A percentile compares a stretch with the other conserved stretches of the same genome.
phyloP scores from a whole-genome alignment of 192 early-diverging fungal genomes.

The Coemansia umbellata region DNA sequence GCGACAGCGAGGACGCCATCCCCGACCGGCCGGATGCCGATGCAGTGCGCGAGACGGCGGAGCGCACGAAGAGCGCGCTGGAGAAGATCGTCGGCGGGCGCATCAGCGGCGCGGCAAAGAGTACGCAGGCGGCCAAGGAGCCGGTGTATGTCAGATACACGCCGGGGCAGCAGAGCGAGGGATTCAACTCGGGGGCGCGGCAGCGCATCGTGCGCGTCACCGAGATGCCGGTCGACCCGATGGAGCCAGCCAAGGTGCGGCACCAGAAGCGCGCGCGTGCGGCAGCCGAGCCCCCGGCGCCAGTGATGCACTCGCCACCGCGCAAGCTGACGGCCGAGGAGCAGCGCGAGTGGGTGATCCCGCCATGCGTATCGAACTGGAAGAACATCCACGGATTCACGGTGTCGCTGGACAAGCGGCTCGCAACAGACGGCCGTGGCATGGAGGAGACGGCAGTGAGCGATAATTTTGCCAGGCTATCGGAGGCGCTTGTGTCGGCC shows the following conservation, averaged over 20 bases:
- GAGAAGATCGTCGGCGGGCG: constrained; percentile 83
- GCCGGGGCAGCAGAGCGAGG: constrained; percentile 68
- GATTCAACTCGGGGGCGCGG: constrained; percentile 66
- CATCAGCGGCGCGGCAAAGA: constrained; percentile 64
- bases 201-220: constrained; percentile 94
- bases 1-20: constrained; percentile 60
- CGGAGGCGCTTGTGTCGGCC: constrained; percentile 90
- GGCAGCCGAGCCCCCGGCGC: constrained; percentile 90
- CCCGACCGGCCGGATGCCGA: constrained; percentile 77
- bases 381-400: constrained; percentile 99
- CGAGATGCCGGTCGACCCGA: constrained; percentile 92
- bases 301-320: constrained; percentile 97
- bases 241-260: constrained; percentile 92
- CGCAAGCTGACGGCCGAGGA: constrained; percentile 95
- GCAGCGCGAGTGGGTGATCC: constrained; percentile 95
- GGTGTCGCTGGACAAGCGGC: constrained; percentile 96
- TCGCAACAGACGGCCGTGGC: constrained; percentile 95
- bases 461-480: constrained; percentile 94
- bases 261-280: constrained; percentile 85
- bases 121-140: constrained; percentile 53
- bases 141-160: constrained; percentile 90
- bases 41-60: constrained; percentile 71
- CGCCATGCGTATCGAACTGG: constrained; percentile 99
- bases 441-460: constrained; percentile 85
- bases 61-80: constrained; percentile 84